Evolutionary conservation across 352 stramenopile genomes (phyloP), one percentile per base, ranked within the genome.

Genomic region (Pythium biforme): DNA sequence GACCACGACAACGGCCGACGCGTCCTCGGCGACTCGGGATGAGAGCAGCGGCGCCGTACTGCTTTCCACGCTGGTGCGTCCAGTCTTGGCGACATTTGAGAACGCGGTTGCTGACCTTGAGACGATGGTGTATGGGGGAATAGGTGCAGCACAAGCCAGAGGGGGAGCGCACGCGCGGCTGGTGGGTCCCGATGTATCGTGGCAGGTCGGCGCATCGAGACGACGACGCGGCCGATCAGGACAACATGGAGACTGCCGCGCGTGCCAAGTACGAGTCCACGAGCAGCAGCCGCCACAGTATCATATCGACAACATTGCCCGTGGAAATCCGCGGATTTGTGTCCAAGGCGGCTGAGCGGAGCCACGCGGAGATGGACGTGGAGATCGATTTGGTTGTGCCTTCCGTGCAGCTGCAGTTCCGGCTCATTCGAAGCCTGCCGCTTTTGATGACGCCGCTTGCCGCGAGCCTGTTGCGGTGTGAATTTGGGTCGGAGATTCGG

Each of bases 401-500:
- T 27, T 3, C 55, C 62, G 25, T 75, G 67, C 20, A 59, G 68
- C 12, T 91, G 17, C 68, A 80, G 37, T 83, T 90, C 29, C 68
- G 62, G 8, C 69, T 90, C 8, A 79, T 93, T 39, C 79, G 81
- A 2, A 91, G 79, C 43, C 69, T 93, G 11, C 83, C 83, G n/a
- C 34, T 89, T 29, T 71, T 91, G 12, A 89, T 91, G 81, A 93
- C 83, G 1, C 81, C 83, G 15, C 75, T 93, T 5, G 81, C 81
- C 8, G 71, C 62, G 22, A 88, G 73, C 58, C 59, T 93, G n/a
- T 63, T 77, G 37, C 78, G 74, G 6, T 75, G 74, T 23, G 79
- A 91, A 53, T 84, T 91, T 40, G 81, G 72, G 22, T 29, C 59
- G 8, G 41, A 65, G 12, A 70, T 63, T 11, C 55, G 74, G 12